A percentile compares a stretch with the other conserved stretches of the same genome.
phyloP scores from a whole-genome alignment of 768 basidiomycete species.

The Collybia nuda region DNA sequence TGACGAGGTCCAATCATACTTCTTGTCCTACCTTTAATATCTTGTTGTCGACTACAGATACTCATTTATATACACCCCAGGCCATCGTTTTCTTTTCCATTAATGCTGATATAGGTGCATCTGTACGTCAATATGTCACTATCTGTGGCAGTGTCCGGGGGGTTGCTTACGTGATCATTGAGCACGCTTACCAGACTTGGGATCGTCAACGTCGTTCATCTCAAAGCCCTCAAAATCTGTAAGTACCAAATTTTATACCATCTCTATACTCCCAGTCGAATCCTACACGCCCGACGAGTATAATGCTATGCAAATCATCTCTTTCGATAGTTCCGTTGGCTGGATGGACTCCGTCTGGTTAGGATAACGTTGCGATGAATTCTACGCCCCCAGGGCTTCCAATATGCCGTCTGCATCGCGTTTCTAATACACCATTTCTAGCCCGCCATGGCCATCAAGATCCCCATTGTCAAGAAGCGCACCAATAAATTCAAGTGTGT shows the following conservation, averaged over 20 bases:
- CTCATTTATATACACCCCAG: too few species aligned
- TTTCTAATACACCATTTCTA: constrained; percentile 15
- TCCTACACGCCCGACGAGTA: constrained; percentile 11
- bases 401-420: constrained; percentile 15
- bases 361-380: constrained; percentile 32
- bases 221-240: constrained; percentile 53
- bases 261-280: constrained; percentile 12
- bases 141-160: constrained; percentile 8
- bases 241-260: constrained; percentile 35
- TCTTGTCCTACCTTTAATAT: too few species aligned
- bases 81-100: too few species aligned
- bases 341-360: constrained; percentile 19
- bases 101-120: too few species aligned
- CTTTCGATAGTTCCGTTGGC: constrained; percentile 1
- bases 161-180: constrained; percentile 28
- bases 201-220: constrained; percentile 43
- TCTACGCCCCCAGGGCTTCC: not conserved
- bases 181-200: constrained; percentile 12
- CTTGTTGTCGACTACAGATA: too few species aligned
- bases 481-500: constrained; percentile 95
- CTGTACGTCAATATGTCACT: too few species aligned
- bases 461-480: constrained; percentile 88
- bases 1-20: too few species aligned
- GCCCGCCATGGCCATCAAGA: constrained; percentile 54
- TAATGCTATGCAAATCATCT: constrained; percentile 8